Conservation (phyloP, 2,329 filamentous ascomycete species). For the Pseudogymnoascus destructans region DNA sequence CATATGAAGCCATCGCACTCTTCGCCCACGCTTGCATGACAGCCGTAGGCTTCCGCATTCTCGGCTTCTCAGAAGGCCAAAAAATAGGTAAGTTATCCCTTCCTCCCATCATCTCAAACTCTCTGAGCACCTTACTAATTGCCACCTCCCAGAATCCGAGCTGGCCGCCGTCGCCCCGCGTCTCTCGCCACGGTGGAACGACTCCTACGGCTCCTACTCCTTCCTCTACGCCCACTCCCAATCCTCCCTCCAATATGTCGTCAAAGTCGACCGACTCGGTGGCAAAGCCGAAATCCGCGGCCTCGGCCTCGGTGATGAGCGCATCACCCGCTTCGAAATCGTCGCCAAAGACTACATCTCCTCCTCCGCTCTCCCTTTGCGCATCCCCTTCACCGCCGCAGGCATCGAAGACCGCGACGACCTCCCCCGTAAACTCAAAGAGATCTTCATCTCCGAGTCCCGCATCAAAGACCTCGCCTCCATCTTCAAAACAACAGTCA, state of each 20-base stretch:
- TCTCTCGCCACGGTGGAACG: slow-evolving; percentile 71
- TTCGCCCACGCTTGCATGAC: slow-evolving; percentile 74
- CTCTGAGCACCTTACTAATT: slow-evolving; percentile 9
- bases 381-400: slow-evolving; percentile 36
- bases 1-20: slow-evolving; percentile 73
- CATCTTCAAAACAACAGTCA: slow-evolving; percentile 63
- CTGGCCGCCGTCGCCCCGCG: slow-evolving; percentile 45
- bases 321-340: slow-evolving; percentile 66
- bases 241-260: slow-evolving; percentile 69
- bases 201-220: slow-evolving; percentile 53
- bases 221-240: slow-evolving; percentile 83
- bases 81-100: slow-evolving; percentile 42
- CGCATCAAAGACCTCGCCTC: slow-evolving; percentile 57
- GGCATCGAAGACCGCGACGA: slow-evolving; percentile 39
- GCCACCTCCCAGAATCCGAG: slow-evolving; percentile 35
- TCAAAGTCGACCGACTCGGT: slow-evolving; percentile 73
- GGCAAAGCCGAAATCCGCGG: slow-evolving; percentile 74
- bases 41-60: slow-evolving; percentile 64
- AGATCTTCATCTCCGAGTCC: slow-evolving; percentile 60
- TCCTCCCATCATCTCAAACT: slow-evolving; percentile 10
- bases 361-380: slow-evolving; percentile 39
- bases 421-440: slow-evolving; percentile 36
- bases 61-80: slow-evolving; percentile 76
- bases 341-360: slow-evolving; percentile 63
- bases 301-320: slow-evolving; percentile 66